Base-by-base conservation (phyloP, 2,329 filamentous ascomycete genomes). In the Malbranchea zuffiana region DNA sequence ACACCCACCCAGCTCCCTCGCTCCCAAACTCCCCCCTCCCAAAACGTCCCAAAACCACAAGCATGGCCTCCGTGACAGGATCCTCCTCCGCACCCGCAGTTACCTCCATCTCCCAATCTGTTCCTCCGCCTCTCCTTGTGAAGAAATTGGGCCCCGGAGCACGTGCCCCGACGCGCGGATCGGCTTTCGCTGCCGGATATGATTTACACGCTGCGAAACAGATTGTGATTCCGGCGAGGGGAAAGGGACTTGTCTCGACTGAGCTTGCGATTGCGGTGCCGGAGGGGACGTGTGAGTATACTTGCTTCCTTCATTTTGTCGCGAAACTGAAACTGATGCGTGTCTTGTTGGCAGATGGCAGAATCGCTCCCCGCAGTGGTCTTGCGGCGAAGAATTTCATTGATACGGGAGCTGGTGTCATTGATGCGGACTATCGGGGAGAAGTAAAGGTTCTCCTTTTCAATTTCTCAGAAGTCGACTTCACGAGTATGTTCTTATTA, bases 371-470 rank as follows among this genome's bases (percentile, higher is more conserved):
- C 6, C 82, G 87, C 47, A 90, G 83, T n/a, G 86, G 86, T 32
- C 78, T 94, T 23, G 88, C 88, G 2, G 71, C 78, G 43, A 98
- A 98, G 68, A 78, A 96, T 66, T 90, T 87, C 64, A 96, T 98
- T 58, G 86, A 95, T 60, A 90, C 83, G 0, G 86, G 92, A 44
- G 90, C 90, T 0, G 90, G 90, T 37, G 90, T 98, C 46, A 96
- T 98, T 51, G 90, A 98, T 61, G 87, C 88, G 21, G 90, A 98
- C 63, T 98, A 98, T 68, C 75, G 90, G 23, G 90, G 90, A 13
- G 82, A 82, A 49, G 80, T 98, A 52, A 94, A 92, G 69, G 82
- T 98, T 17, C 71, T 98, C 48, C 74, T 98, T 35, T 96, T 96
- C 62, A 98, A 98, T 66, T 80, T 93, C 60, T 73, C 72, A 35